Conservation (phyloP, 1,139 yeast genomes). For the Magnusiomyces sp. region DNA sequence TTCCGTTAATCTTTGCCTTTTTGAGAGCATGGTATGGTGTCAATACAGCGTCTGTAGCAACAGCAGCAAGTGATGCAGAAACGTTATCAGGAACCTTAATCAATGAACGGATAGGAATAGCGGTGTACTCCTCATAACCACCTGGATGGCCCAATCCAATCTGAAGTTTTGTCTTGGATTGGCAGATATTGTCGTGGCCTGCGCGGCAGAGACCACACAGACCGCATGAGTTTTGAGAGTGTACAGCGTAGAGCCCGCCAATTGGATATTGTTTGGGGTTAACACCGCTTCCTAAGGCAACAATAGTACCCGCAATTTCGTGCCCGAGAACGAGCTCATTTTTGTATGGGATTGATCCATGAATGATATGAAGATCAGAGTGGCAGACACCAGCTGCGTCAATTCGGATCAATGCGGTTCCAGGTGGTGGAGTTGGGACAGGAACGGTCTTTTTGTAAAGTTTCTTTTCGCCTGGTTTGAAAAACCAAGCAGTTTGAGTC, state of each 20-base stretch:
- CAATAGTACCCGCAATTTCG: constrained; percentile 46
- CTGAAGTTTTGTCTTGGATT: constrained; percentile 8
- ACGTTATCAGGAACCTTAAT: constrained; percentile 41
- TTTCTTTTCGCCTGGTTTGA: neutral
- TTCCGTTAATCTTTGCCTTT: constrained; percentile 31
- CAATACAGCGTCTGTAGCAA: constrained; percentile 43
- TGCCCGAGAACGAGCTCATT: constrained; percentile 45
- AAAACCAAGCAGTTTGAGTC: constrained; percentile 6
- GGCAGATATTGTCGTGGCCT: constrained; percentile 40
- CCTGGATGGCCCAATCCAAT: constrained; percentile 43
- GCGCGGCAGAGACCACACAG: constrained; percentile 37
- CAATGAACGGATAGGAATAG: constrained; percentile 5
- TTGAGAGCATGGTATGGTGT: constrained; percentile 46
- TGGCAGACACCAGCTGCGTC: constrained; percentile 48
- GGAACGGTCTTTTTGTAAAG: constrained; percentile 22
- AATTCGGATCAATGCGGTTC: constrained; percentile 38
- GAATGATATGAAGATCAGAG: constrained; percentile 41
- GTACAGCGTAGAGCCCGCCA: constrained; percentile 37
- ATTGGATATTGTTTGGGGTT: constrained; percentile 28
- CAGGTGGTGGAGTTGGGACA: constrained; percentile 34
- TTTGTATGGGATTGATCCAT: constrained; percentile 25
- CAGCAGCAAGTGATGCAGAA: constrained; percentile 41
- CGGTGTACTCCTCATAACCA: constrained; percentile 42
- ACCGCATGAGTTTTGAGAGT: constrained; percentile 40
- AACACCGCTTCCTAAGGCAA: constrained; percentile 35